A percentile compares a stretch with the other conserved stretches of the same genome.
Evolutionary conservation across 2,329 filamentous ascomycete species (phyloP).

Genomic region (Pyricularia grisea): DNA sequence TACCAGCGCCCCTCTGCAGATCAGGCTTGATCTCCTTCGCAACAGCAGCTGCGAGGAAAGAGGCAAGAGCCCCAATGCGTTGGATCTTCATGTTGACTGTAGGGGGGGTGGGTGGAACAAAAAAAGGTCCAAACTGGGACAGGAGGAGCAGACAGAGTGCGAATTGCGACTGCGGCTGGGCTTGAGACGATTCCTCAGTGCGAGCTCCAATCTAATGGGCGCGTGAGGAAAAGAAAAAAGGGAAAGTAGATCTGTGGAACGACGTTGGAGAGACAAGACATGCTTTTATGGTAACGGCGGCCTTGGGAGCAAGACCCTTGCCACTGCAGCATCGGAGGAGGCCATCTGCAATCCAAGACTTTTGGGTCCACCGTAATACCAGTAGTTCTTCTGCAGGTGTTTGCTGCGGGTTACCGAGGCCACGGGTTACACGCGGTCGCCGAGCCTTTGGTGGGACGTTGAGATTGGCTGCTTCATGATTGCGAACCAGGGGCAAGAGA

Average conservation of each 20-base stretch:
- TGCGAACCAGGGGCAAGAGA: not conserved
- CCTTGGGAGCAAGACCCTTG: not conserved
- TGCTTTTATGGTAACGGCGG: slow-evolving; percentile 1
- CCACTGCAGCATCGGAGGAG: not conserved
- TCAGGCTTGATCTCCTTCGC: slow-evolving; percentile 6
- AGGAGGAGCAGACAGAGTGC: not conserved
- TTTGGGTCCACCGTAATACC: not conserved
- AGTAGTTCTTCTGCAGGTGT: not conserved
- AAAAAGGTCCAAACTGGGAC: not conserved
- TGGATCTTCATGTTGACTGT: not conserved
- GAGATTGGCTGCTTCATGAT: not conserved
- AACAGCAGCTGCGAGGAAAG: not conserved
- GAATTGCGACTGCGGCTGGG: not conserved
- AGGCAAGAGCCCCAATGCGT: not conserved
- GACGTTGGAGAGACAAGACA: not conserved
- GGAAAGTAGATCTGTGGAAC: not conserved
- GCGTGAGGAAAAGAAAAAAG: not conserved
- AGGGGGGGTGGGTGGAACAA: not conserved
- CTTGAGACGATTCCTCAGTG: not conserved
- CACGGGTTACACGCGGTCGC: not conserved
- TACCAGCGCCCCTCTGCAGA: slow-evolving; percentile 1
- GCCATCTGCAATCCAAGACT: not conserved
- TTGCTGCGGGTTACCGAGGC: not conserved
- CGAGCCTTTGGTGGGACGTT: not conserved
- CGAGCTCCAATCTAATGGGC: slow-evolving; percentile 1